phyloP scores from a whole-genome alignment of 768 basidiomycete species.

The Sporobolomyces pararoseus region DNA sequence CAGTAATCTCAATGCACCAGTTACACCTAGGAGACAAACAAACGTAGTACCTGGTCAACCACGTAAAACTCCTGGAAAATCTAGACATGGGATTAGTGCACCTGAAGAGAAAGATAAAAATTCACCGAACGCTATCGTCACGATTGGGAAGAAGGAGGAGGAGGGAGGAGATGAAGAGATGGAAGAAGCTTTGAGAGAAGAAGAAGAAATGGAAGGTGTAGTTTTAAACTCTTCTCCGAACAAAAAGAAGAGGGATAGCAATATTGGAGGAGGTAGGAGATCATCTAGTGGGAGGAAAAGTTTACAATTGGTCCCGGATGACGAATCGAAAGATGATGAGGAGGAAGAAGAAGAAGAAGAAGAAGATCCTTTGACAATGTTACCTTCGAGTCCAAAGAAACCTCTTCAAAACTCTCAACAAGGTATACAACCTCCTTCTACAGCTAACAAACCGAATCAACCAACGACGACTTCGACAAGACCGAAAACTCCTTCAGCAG shows the following conservation, averaged over 20 bases:
- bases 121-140: not conserved
- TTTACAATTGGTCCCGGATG: conserved; percentile 4
- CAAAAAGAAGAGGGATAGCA: not conserved
- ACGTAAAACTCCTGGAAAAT: conserved; percentile 72
- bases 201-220: conserved; percentile 21
- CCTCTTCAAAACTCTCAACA: not conserved
- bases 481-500: conserved; percentile 12
- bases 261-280: not conserved
- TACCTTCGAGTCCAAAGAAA: conserved; percentile 4
- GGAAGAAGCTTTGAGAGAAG: conserved; percentile 6
- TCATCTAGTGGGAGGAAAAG: no score
- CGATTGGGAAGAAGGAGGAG: not conserved
- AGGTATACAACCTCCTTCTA: not conserved
- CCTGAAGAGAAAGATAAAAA: conserved; percentile 23
- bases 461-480: no score
- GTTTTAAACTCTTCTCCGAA: not conserved
- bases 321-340: not conserved
- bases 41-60: conserved; percentile 45
- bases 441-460: not conserved
- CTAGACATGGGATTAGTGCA: conserved; percentile 24
- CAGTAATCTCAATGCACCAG: not conserved
- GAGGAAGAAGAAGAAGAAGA: conserved; percentile 14
- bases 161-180: not conserved
- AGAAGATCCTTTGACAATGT: conserved; percentile 21
- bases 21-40: conserved; percentile 11